Base-by-base conservation (phyloP, 305 asterid genomes). In the Fraxinus floribunda region DNA sequence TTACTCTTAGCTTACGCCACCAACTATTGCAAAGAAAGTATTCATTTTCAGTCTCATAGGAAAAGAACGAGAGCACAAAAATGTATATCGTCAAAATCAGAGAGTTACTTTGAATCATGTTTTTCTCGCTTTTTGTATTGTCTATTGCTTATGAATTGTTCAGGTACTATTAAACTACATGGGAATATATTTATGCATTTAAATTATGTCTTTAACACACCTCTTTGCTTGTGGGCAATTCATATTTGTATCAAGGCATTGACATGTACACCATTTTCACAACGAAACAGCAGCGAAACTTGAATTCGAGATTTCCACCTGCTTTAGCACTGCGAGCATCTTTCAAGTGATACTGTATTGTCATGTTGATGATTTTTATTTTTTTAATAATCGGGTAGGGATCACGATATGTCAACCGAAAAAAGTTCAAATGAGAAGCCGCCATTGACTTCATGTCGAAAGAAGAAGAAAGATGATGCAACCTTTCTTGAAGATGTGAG, bases 401-500 rank as follows among this genome's bases (percentile, higher is more conserved):
- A 30, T 75, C 79, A 13, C 49, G 18, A 78, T 10, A 93, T 92
- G 97, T 87, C 89, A 70, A 84, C 88, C 46, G 93, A 86, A 75
- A 84, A 57, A 1, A 77, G 36, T 83, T 55, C 88, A 41, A 84
- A 73, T 10, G 88, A 82, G 49, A 88, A 82, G 83, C 38, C 79
- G 20, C 39, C 84, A 38, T 79, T 76, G 87, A 32, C 87, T 82
- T 88, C 95, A 3, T 93, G 97, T 84, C 83, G 95, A 62, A 93
- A 88, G 92, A 94, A 91, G 89, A 94, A 93, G 86, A 91, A 34
- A 9, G 97, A 93, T 24, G 79, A 86, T 18, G 94, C 92, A 1
- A 82, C 89, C 29, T 93, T 93, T 86, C 38, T 94, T 46, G 94
- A 94, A 86, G 98, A 92, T 55, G 89, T 94, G 82, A 93, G 73